These are phyloP conservation scores for Xanthoconium separans DNA, from an alignment of 1,284 basidiomycete genomes.

Conservation along the genomic window DNA sequence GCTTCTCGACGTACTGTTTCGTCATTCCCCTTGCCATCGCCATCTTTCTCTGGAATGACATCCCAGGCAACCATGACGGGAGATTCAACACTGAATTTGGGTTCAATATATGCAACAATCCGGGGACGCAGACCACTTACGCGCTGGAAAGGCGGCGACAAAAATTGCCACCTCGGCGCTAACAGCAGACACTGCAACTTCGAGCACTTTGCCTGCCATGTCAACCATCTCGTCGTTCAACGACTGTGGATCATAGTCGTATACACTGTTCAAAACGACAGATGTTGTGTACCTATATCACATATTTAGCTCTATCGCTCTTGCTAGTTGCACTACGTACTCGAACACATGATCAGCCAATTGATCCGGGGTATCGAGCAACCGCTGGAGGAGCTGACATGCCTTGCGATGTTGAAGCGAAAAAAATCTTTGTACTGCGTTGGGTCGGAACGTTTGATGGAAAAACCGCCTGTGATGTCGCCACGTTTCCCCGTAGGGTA, in stretches of 20 bases:
- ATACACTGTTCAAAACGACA: slow-evolving; percentile 4
- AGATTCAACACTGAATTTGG: slow-evolving; percentile 3
- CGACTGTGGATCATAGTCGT: slow-evolving; percentile 9
- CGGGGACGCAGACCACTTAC: neutral
- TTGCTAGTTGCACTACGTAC: neutral
- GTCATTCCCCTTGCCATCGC: neutral
- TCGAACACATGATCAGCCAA: slow-evolving; percentile 1
- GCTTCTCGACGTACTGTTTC: neutral
- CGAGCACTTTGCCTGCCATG: neutral
- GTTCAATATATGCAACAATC: neutral
- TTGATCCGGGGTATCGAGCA: slow-evolving; percentile 2
- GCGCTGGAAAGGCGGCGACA: neutral
- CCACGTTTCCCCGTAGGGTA: slow-evolving; percentile 4
- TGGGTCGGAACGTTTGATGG: neutral
- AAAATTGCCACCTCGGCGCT: neutral
- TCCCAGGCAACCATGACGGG: slow-evolving; percentile 16
- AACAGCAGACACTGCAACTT: neutral
- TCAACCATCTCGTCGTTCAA: neutral
- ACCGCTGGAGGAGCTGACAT: neutral
- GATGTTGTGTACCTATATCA: slow-evolving; percentile 1
- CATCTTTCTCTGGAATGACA: slow-evolving; percentile 10
- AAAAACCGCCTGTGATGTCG: slow-evolving; percentile 5
- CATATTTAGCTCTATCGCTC: neutral
- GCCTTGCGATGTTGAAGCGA: neutral
- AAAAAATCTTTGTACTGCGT: neutral